Base-by-base conservation (phyloP, 768 basidiomycete genomes). In the Xanthoconium stramineum region DNA sequence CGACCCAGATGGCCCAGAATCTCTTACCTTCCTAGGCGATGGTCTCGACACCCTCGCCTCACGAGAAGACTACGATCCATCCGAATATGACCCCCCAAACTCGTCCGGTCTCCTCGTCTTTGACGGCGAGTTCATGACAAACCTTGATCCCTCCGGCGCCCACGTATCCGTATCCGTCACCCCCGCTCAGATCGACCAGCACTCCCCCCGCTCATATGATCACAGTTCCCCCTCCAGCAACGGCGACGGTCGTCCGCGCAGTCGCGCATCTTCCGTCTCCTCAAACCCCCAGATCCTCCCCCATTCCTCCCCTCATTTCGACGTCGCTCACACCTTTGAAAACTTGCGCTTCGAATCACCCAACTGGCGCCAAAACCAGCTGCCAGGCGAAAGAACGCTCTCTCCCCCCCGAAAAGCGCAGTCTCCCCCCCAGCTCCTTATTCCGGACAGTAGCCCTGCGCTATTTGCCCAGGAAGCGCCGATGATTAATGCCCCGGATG, bases 291-390 rank as follows among this genome's bases (percentile, higher is more conserved):
- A 70, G 44, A 72, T 75, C 56, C 62, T 66, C 28, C 64, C 66
- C n/a, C 74, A 75, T 44, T 73, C 78, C 2, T 85, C 85, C 3
- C 83, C 85, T 1, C 77, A 81, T 47, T 72, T 86, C 55, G 77
- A 81, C 55, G 79, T 85, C 56, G 76, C 85, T 7, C 68, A 63
- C 55, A 79, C 77, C 36, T 84, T 88, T 58, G 83, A 84, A 64
- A 80, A 80, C 57, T 70, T 89, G 61, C 80, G 78, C 29, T 85
- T 91, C 66, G 78, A 80, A 50, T 87, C 86, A 0, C 88, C 87
- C 5, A 76, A 74, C 58, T 86, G 84, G 84, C 72, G 69, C 15
- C 68, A 75, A 5, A 74, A 74, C 17, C 74, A 79, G 5, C 77
- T 89, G 2, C 61, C 84, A 65, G 54, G 62, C 44, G 73, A 78